Evolutionary conservation across 495 filamentous ascomycete species (phyloP).

Genomic region (Darksidea phi): DNA sequence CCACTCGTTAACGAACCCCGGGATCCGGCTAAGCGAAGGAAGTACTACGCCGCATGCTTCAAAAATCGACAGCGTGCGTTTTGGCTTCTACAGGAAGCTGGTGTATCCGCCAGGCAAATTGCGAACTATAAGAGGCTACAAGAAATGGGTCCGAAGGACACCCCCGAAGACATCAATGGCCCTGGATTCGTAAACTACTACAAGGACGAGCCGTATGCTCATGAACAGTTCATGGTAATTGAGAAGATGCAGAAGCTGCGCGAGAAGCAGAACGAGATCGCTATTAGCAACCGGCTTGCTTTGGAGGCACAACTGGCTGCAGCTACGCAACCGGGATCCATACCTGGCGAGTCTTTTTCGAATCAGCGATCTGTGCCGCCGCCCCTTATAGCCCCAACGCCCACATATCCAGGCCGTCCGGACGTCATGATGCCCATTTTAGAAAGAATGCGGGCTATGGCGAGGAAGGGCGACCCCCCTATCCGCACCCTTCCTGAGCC

Average conservation of each 20-base stretch:
- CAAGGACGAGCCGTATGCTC: not conserved
- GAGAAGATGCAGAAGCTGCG: not conserved
- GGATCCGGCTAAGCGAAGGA: not conserved
- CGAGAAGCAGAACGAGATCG: conserved; percentile 12
- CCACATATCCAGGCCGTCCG: not conserved
- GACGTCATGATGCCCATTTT: too few species aligned
- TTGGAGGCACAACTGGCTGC: conserved; percentile 13
- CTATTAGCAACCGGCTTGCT: not conserved
- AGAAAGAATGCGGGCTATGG: too few species aligned
- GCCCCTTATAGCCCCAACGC: conserved; percentile 14
- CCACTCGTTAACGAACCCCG: conserved; percentile 22
- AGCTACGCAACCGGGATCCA: too few species aligned
- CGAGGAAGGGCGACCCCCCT: too few species aligned
- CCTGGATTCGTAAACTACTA: conserved; percentile 7
- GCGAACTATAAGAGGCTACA: conserved; percentile 19
- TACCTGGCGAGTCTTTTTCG: too few species aligned
- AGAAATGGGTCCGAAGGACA: conserved; percentile 11
- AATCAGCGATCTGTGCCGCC: too few species aligned
- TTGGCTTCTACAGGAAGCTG: conserved; percentile 6
- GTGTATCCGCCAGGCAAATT: conserved; percentile 17
- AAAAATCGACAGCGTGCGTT: conserved; percentile 12
- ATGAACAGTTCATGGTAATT: not conserved
- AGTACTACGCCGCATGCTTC: conserved; percentile 20
- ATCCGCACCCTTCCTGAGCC: too few species aligned
- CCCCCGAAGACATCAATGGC: conserved; percentile 3